Percentiles rank a stretch among this genome's conserved stretches.
These are phyloP conservation scores for Nemania sp. DNA, from an alignment of 2,329 filamentous ascomycete genomes.

Conservation along the genomic window DNA sequence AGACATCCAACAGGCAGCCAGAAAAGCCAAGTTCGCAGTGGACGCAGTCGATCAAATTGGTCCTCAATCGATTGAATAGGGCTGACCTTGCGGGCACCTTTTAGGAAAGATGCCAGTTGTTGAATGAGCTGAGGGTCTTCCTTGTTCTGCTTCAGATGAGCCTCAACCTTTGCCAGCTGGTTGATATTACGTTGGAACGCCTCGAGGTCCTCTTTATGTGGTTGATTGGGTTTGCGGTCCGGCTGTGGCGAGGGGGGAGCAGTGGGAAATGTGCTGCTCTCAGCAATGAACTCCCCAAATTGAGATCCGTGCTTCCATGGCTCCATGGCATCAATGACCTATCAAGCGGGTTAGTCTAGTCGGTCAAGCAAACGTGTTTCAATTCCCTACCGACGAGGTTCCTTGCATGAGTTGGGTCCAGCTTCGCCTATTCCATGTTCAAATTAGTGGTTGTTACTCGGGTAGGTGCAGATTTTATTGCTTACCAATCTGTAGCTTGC, in stretches of 20 bases:
- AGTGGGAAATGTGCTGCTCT: constrained; percentile 74
- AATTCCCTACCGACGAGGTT: constrained; percentile 74
- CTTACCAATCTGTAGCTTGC: constrained; percentile 95
- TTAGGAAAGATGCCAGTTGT: constrained; percentile 72
- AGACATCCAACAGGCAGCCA: constrained; percentile 89
- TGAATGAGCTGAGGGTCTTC: constrained; percentile 70
- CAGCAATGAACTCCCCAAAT: constrained; percentile 79
- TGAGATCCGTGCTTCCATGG: constrained; percentile 88
- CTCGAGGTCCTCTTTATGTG: constrained; percentile 70
- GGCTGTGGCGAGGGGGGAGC: constrained; percentile 65
- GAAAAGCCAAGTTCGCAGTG: constrained; percentile 89
- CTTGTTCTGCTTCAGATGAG: constrained; percentile 68
- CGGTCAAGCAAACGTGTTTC: not conserved
- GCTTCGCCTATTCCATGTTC: constrained; percentile 65
- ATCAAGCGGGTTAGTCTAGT: constrained; percentile 35
- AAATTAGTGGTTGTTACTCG: constrained; percentile 42
- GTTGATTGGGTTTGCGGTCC: constrained; percentile 63
- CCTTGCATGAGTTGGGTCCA: constrained; percentile 94
- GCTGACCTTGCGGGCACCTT: constrained; percentile 71
- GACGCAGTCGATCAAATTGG: constrained; percentile 87
- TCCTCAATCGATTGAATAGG: constrained; percentile 73
- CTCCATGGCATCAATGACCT: constrained; percentile 91
- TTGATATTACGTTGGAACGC: constrained; percentile 68
- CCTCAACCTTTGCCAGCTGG: constrained; percentile 69
- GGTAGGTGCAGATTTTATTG: constrained; percentile 41